Conservation (phyloP, 1,284 basidiomycete genomes). For the Schizophyllum amplum region DNA sequence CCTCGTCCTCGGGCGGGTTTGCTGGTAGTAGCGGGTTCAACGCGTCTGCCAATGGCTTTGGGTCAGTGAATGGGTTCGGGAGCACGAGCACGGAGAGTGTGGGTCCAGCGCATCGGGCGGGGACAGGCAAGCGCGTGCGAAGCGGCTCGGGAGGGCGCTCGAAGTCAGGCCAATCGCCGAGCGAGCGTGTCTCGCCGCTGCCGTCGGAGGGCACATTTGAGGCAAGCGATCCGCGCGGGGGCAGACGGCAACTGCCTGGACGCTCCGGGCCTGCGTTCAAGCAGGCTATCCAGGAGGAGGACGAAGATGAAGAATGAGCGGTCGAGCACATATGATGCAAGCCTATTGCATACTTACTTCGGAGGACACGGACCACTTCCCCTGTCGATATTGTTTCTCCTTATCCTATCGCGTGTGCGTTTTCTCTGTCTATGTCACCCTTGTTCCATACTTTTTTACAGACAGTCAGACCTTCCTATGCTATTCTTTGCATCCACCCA, state of each 20-base stretch:
- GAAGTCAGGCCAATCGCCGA: constrained; percentile 46
- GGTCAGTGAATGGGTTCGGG: not conserved
- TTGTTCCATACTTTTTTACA: not conserved
- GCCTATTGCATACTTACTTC: not conserved
- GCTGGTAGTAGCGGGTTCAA: not conserved
- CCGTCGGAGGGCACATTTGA: constrained; percentile 43
- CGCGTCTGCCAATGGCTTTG: not conserved
- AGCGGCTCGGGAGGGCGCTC: constrained; percentile 17
- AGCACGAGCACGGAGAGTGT: constrained; percentile 14
- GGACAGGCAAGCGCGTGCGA: constrained; percentile 12
- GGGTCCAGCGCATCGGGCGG: constrained; percentile 20
- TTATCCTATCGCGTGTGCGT: not conserved
- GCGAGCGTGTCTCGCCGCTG: constrained; percentile 47
- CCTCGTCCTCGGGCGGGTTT: constrained; percentile 17
- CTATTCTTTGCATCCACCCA: not conserved
- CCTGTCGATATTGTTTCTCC: constrained; percentile 2
- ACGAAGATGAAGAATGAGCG: constrained; percentile 9
- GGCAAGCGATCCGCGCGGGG: constrained; percentile 36
- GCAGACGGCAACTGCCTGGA: constrained; percentile 58
- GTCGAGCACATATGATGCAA: not conserved
- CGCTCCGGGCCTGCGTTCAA: constrained; percentile 8
- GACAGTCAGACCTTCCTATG: not conserved
- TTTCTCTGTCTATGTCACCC: not conserved
- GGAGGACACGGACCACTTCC: not conserved
- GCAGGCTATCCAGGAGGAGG: constrained; percentile 12